Evolutionary conservation across 2,329 filamentous ascomycete genomes (phyloP).

Genomic region (Exophiala aquamarina): DNA sequence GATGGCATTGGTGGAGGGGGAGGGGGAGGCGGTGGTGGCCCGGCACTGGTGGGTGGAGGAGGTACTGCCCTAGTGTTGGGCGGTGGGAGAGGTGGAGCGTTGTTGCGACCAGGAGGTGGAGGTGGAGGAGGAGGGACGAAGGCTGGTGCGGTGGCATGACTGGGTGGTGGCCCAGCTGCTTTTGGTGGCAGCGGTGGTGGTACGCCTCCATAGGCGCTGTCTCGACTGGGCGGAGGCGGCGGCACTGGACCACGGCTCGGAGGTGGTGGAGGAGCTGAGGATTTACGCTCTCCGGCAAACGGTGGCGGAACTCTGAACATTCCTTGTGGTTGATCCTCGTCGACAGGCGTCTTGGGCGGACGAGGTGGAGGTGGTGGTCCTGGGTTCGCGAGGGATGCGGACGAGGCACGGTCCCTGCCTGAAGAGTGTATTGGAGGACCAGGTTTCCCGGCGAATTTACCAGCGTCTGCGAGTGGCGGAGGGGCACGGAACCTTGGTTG

Average conservation of each 20-base stretch:
- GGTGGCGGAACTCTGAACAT: slow-evolving; percentile 78
- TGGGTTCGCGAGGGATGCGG: slow-evolving; percentile 49
- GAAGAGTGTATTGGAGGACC: slow-evolving; percentile 45
- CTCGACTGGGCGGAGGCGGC: slow-evolving; percentile 65
- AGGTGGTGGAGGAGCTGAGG: slow-evolving; percentile 68
- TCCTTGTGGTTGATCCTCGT: slow-evolving; percentile 59
- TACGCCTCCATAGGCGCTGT: slow-evolving; percentile 46
- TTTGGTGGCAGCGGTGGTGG: slow-evolving; percentile 70
- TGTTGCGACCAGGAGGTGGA: slow-evolving; percentile 44
- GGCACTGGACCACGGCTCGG: slow-evolving; percentile 70
- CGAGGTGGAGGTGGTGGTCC: slow-evolving; percentile 68
- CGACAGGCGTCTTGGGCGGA: slow-evolving; percentile 69
- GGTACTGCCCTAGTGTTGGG: slow-evolving; percentile 49
- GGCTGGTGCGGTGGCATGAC: slow-evolving; percentile 12
- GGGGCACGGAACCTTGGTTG: slow-evolving; percentile 77
- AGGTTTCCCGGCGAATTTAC: slow-evolving; percentile 70
- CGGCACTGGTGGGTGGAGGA: slow-evolving; percentile 43
- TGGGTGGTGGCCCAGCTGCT: slow-evolving; percentile 14
- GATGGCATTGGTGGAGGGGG: slow-evolving; percentile 37
- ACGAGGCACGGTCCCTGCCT: slow-evolving; percentile 51
- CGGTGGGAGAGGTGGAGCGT: slow-evolving; percentile 56
- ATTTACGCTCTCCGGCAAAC: slow-evolving; percentile 65
- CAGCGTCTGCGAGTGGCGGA: slow-evolving; percentile 84
- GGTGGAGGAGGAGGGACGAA: slow-evolving; percentile 46
- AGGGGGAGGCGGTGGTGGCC: slow-evolving; percentile 42